Percentiles rank a stretch among this genome's conserved stretches.
Conservation (phyloP, 768 basidiomycete species). For the Phanerochaete sordida region DNA sequence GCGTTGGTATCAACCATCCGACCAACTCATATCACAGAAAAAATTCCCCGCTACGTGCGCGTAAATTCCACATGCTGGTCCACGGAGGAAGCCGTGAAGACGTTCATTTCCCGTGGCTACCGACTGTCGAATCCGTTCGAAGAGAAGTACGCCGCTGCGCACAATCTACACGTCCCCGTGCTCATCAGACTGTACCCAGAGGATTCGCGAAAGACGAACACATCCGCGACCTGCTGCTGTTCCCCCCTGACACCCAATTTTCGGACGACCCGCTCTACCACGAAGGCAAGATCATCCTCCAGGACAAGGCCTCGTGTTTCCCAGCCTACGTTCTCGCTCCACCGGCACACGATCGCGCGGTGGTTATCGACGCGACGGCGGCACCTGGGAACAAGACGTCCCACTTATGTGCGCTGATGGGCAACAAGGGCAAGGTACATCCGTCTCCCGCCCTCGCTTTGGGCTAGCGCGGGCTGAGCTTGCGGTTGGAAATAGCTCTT, state of each 20-base stretch:
- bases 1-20: not conserved
- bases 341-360: slow-evolving; percentile 44
- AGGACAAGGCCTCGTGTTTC: slow-evolving; percentile 98
- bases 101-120: slow-evolving; percentile 57
- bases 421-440: slow-evolving; percentile 74
- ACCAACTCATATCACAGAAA: slow-evolving; percentile 36
- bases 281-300: slow-evolving; percentile 82
- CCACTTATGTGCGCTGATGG: slow-evolving; percentile 86
- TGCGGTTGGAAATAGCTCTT: slow-evolving; percentile 45
- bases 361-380: slow-evolving; percentile 90
- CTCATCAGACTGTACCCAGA: slow-evolving; percentile 35
- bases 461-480: not conserved
- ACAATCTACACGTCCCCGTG: not conserved
- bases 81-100: slow-evolving; percentile 56
- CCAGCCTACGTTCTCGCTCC: slow-evolving; percentile 86
- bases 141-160: slow-evolving; percentile 1
- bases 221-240: slow-evolving; percentile 76
- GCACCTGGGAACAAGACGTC: slow-evolving; percentile 99
- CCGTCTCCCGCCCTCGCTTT: slow-evolving; percentile 1
- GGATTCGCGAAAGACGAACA: slow-evolving; percentile 75
- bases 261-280: slow-evolving; percentile 71
- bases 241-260: slow-evolving; percentile 64
- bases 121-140: slow-evolving; percentile 30
- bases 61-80: slow-evolving; percentile 75
- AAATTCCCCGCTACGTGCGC: slow-evolving; percentile 81